Evolutionary conservation across 768 basidiomycete genomes (phyloP), one percentile per base, ranked within the genome.

Genomic region (Postia placenta): DNA sequence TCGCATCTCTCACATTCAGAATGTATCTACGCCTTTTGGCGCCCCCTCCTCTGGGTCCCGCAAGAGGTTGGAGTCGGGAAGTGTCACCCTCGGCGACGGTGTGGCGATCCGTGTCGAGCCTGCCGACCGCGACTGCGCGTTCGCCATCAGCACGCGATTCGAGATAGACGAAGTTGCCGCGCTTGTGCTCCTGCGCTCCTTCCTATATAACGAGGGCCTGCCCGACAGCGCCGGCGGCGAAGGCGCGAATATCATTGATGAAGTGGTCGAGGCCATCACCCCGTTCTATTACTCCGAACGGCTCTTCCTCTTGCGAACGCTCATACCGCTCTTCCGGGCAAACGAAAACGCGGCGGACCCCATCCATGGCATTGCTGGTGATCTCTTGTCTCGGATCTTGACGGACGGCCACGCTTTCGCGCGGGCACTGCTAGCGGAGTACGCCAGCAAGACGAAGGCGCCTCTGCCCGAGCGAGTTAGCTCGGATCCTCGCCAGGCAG

Each of bases 201-300:
- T 87, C 59, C 69, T 88, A 7, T 85, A 85, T 67, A 86, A 91
- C 61, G 78, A 84, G 62, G 87, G 86, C 3, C 69, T 87, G 6
- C 81, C 83, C 9, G 61, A 76, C 11, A 66, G 63, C 19, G 67
- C 76, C 0, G 73, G 70, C 38, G 65, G 70, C 24, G 70, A 79
- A n/a, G 66, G 69, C 41, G 63, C 63, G 5, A 69, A 67, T 5
- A 65, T 83, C 57, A 70, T 74, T 9, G 74, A 78, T 26, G 80
- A 83, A 54, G 69, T 87, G 14, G 64, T 90, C 24, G 78, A 81
- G 47, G 78, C 80, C 23, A 81, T 95, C 56, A 85, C 84, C 0
- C 79, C 83, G 5, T 92, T 90, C 75, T 89, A 88, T 65, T 80
- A 81, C 54, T 81, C 85, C 4, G 92, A 97, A 64, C 76, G 85